phyloP scores from a whole-genome alignment of 2,329 filamentous ascomycete genomes.

The Pyricularia pennisetigena region DNA sequence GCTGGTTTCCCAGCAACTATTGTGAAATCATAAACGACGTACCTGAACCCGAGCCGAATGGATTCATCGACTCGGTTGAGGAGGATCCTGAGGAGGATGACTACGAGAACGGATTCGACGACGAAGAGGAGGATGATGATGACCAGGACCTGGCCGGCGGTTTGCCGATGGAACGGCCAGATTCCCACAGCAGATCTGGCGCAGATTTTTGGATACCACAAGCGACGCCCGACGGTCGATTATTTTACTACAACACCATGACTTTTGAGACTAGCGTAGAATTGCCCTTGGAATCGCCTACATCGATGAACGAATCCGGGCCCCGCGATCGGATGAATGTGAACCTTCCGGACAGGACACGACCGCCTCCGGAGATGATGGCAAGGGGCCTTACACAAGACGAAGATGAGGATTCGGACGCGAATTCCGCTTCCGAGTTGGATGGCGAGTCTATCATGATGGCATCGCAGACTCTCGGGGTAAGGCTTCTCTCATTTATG shows the following conservation, averaged over 20 bases:
- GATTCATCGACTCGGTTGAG: conserved; percentile 41
- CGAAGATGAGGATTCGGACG: conserved; percentile 82
- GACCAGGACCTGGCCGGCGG: conserved; percentile 27
- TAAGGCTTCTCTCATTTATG: neutral
- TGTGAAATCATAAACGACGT: conserved; percentile 81
- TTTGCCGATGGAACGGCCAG: conserved; percentile 60
- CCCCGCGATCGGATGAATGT: conserved; percentile 85
- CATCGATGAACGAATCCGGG: conserved; percentile 68
- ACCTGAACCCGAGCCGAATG: conserved; percentile 48
- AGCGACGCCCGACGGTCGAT: conserved; percentile 80
- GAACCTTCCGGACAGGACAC: conserved; percentile 78
- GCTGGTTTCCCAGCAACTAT: conserved; percentile 99
- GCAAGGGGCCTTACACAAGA: conserved; percentile 71
- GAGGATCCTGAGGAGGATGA: conserved; percentile 60
- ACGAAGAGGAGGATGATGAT: conserved; percentile 53
- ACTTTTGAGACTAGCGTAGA: conserved; percentile 94
- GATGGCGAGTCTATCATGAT: conserved; percentile 69
- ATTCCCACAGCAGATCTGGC: conserved; percentile 61
- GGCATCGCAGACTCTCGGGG: conserved; percentile 13
- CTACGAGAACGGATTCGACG: conserved; percentile 58
- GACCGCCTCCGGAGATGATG: conserved; percentile 85
- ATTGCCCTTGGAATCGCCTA: conserved; percentile 83
- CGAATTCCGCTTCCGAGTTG: conserved; percentile 72
- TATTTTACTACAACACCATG: conserved; percentile 98
- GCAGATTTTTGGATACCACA: conserved; percentile 98